Conservation (phyloP, 805 yeast species). For the Cyberlindnera mycetangii region DNA sequence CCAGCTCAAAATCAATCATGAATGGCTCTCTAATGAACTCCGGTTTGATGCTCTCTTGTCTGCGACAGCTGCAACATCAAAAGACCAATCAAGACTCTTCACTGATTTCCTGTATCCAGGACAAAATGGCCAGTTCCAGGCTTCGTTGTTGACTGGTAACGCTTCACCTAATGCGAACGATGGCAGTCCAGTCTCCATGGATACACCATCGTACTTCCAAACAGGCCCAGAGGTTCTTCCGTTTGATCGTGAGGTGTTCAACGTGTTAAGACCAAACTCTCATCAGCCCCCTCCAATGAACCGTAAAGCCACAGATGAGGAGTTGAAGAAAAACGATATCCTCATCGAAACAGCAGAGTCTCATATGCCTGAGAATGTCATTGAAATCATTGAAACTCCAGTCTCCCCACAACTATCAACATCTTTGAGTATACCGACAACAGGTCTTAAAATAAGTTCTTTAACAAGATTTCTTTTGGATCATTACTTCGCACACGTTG, state of each 20-base stretch:
- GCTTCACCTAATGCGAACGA: not conserved
- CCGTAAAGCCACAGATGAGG: not conserved
- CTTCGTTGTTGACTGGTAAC: no score
- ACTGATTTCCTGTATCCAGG: constrained; percentile 47
- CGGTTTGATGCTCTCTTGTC: constrained; percentile 71
- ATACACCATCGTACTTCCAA: constrained; percentile 1
- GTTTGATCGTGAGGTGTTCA: constrained; percentile 28
- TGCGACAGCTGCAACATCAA: constrained; percentile 57
- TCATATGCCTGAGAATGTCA: constrained; percentile 46
- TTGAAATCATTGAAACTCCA: constrained; percentile 37
- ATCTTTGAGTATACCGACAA: constrained; percentile 46
- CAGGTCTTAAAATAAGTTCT: constrained; percentile 64
- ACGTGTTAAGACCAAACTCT: constrained; percentile 24
- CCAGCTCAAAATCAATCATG: constrained; percentile 25
- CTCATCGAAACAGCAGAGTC: constrained; percentile 32
- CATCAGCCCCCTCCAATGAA: constrained; percentile 3
- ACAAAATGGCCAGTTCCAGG: constrained; percentile 4
- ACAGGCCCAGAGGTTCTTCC: constrained; percentile 14
- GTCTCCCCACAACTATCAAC: constrained; percentile 32
- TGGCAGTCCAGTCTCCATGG: not conserved
- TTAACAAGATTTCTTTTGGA: constrained; percentile 68
- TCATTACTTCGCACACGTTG: constrained; percentile 72
- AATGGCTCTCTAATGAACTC: constrained; percentile 70
- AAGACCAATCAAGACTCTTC: constrained; percentile 52
- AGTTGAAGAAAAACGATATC: constrained; percentile 10